phyloP scores from a whole-genome alignment of 148 eudicot genomes.

The Suaeda aralocaspica region DNA sequence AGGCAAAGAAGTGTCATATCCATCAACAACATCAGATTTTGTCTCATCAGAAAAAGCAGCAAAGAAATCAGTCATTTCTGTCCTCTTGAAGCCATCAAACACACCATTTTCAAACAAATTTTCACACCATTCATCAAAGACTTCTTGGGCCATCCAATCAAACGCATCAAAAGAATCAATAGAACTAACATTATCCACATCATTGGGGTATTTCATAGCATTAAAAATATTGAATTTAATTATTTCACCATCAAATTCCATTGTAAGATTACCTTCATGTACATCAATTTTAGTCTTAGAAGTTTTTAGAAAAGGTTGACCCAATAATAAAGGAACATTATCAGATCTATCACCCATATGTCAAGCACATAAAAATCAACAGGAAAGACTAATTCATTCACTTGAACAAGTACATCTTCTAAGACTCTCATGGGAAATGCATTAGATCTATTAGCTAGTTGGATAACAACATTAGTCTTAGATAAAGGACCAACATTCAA shows the following conservation, averaged over 20 bases:
- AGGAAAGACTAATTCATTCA: constrained; percentile 7
- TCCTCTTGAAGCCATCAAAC: too few species aligned
- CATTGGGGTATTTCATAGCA: neutral
- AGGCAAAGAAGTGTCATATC: neutral
- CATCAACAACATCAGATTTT: too few species aligned
- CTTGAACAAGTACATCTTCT: constrained; percentile 19
- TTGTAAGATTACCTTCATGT: constrained; percentile 8
- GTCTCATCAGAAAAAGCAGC: too few species aligned
- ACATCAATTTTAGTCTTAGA: constrained; percentile 1
- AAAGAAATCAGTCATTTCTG: too few species aligned
- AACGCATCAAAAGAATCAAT: neutral
- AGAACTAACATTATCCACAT: neutral
- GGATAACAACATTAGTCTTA: constrained; percentile 14
- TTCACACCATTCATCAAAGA: neutral
- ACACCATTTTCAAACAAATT: neutral
- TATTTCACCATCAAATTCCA: constrained; percentile 18
- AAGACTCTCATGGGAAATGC: constrained; percentile 14
- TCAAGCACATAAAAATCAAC: constrained; percentile 22
- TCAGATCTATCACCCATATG: constrained; percentile 13
- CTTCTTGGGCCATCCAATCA: neutral
- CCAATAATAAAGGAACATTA: neutral
- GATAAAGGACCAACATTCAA: neutral
- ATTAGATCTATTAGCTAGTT: constrained; percentile 21
- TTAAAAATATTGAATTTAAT: constrained; percentile 19
- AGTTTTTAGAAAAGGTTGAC: neutral